A percentile compares a stretch with the other conserved stretches of the same genome.
phyloP scores from a whole-genome alignment of 768 basidiomycete species.

The Cantharellus cinnabarinus region DNA sequence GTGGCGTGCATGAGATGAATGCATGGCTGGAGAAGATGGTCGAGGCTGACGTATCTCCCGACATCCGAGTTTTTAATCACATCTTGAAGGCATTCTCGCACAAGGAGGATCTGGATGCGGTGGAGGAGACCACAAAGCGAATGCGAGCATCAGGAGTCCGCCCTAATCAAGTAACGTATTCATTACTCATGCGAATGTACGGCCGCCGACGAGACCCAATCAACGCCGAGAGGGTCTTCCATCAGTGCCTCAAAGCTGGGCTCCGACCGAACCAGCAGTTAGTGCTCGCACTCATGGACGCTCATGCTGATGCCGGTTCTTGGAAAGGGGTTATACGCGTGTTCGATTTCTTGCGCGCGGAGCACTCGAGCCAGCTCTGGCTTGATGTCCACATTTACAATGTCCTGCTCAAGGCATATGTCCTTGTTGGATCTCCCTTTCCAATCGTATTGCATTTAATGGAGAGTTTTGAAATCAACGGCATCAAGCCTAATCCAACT shows the following conservation, averaged over 20 bases:
- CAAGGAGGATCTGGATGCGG: constrained; percentile 32
- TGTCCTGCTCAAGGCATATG: constrained; percentile 64
- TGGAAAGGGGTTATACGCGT: constrained; percentile 56
- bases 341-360: constrained; percentile 37
- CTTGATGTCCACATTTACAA: constrained; percentile 49
- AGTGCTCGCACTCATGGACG: constrained; percentile 58
- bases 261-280: constrained; percentile 42
- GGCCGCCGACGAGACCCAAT: constrained; percentile 38
- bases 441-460: constrained; percentile 40
- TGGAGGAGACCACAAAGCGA: constrained; percentile 31
- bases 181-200: constrained; percentile 44
- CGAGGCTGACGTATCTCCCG: constrained; percentile 29
- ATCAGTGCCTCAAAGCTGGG: constrained; percentile 39
- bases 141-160: constrained; percentile 34
- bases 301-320: constrained; percentile 57
- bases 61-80: constrained; percentile 35
- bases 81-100: constrained; percentile 37
- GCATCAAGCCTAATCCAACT: constrained; percentile 35
- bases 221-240: constrained; percentile 46
- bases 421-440: constrained; percentile 63
- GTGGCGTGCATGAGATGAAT: constrained; percentile 29
- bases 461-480: constrained; percentile 24
- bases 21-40: constrained; percentile 34
- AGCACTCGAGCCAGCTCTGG: constrained; percentile 17
- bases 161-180: constrained; percentile 38